These are phyloP conservation scores for Paramecium sonneborni DNA, from an alignment of 73 alveolate species.

Conservation along the genomic window DNA sequence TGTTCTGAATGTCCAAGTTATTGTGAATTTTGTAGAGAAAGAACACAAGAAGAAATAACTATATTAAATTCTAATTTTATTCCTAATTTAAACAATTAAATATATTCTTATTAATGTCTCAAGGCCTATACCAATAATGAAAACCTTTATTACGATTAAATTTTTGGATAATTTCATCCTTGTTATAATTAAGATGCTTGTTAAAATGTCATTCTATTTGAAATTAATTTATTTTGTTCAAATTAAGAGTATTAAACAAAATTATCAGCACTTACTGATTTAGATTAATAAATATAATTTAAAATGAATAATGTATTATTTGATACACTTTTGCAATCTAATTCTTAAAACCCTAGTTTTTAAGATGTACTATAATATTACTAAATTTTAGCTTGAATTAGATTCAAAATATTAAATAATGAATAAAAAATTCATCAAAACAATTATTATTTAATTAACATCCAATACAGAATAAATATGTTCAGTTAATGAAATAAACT, in stretches of 20 bases:
- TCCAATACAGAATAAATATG: neutral
- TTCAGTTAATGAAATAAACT: neutral
- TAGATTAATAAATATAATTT: too few relatives aligned
- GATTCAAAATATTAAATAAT: neutral
- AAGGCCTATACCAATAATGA: neutral
- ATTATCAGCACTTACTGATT: neutral
- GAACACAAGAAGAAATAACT: neutral
- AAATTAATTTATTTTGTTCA: neutral
- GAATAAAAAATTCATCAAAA: neutral
- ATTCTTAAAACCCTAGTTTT: neutral
- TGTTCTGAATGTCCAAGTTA: neutral
- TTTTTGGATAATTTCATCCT: neutral
- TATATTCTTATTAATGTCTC: neutral
- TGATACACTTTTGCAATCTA: neutral
- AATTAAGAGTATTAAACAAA: neutral
- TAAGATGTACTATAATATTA: neutral
- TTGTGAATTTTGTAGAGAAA: neutral
- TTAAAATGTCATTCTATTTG: too few relatives aligned
- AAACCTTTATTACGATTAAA: neutral
- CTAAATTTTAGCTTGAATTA: neutral
- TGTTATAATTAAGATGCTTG: neutral
- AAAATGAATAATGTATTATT: neutral
- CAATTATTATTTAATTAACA: neutral
- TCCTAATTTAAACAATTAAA: too few relatives aligned
- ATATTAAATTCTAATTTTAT: neutral